Evolutionary conservation across 345 rosid species (phyloP).

Genomic region (Salix exigua): DNA sequence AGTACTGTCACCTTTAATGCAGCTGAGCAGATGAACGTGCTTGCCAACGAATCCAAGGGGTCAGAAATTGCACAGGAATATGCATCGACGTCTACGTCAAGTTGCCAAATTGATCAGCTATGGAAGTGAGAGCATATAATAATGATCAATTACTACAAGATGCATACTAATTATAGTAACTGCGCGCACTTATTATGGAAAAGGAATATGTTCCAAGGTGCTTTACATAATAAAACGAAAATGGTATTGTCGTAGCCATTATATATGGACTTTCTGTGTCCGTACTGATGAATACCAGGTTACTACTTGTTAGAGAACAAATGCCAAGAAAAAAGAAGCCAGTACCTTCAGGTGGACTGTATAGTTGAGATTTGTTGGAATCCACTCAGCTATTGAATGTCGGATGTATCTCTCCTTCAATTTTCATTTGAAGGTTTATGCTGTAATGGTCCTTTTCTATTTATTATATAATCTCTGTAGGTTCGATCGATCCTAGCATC

Average conservation of each 20-base stretch:
- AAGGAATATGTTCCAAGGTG: conserved; percentile 27
- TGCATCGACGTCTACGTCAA: conserved; percentile 60
- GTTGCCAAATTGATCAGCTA: conserved; percentile 76
- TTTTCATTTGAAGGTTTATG: conserved; percentile 21
- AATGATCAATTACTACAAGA: conserved; percentile 16
- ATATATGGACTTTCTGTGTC: conserved; percentile 18
- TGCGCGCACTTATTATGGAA: conserved; percentile 20
- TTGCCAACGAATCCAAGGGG: conserved; percentile 43
- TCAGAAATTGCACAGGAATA: conserved; percentile 52
- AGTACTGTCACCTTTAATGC: conserved; percentile 36
- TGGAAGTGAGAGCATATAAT: conserved; percentile 63
- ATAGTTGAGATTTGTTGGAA: conserved; percentile 29
- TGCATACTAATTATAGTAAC: conserved; percentile 44
- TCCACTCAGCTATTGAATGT: conserved; percentile 22
- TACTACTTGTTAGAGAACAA: conserved; percentile 19
- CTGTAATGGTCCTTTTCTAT: conserved; percentile 3
- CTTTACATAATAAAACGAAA: conserved; percentile 63
- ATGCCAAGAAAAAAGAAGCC: conserved; percentile 27
- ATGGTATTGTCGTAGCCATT: conserved; percentile 35
- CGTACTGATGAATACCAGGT: conserved; percentile 18
- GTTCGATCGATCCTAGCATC: neutral
- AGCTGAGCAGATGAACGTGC: conserved; percentile 35
- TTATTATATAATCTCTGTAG: neutral
- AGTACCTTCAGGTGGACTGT: conserved; percentile 19
- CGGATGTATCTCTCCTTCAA: conserved; percentile 27